phyloP scores from a whole-genome alignment of 306 rosid species.

The Prunus davidiana region DNA sequence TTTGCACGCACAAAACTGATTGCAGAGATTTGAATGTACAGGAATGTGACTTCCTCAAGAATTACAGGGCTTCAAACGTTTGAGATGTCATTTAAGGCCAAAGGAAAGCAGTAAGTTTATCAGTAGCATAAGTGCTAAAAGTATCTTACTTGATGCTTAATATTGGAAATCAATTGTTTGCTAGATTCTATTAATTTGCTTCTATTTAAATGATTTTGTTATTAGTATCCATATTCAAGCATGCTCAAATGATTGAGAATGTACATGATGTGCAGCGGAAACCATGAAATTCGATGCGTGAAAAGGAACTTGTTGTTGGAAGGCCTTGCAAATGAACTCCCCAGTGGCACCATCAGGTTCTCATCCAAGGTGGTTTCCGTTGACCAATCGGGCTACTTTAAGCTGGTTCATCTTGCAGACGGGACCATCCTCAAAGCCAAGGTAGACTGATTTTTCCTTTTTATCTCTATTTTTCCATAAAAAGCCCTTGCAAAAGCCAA shows the following conservation, averaged over 20 bases:
- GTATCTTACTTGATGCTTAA: too few relatives aligned
- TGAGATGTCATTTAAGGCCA: constrained; percentile 20
- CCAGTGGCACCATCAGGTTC: constrained; percentile 59
- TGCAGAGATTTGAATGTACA: constrained; percentile 21
- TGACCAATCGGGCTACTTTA: constrained; percentile 51
- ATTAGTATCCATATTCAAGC: background rate
- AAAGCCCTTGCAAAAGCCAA: too few relatives aligned
- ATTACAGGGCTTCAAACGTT: constrained; percentile 45
- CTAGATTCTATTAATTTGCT: background rate
- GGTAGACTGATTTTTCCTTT: constrained; percentile 25
- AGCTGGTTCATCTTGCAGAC: constrained; percentile 67
- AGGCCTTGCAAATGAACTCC: constrained; percentile 62
- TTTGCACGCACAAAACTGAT: background rate
- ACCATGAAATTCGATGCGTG: constrained; percentile 51
- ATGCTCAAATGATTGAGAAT: background rate
- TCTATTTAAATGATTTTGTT: background rate
- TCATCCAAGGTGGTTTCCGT: constrained; percentile 68
- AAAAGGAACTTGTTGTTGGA: constrained; percentile 52
- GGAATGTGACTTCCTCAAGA: constrained; percentile 44
- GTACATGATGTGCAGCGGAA: constrained; percentile 17
- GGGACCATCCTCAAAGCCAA: constrained; percentile 57
- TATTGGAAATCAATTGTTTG: too few relatives aligned
- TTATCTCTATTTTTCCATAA: background rate
- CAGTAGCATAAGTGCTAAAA: background rate
- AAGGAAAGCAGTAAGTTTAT: constrained; percentile 47